Base-by-base conservation (phyloP, 179 eudicot genomes). In the Heliamphora pulchella region DNA sequence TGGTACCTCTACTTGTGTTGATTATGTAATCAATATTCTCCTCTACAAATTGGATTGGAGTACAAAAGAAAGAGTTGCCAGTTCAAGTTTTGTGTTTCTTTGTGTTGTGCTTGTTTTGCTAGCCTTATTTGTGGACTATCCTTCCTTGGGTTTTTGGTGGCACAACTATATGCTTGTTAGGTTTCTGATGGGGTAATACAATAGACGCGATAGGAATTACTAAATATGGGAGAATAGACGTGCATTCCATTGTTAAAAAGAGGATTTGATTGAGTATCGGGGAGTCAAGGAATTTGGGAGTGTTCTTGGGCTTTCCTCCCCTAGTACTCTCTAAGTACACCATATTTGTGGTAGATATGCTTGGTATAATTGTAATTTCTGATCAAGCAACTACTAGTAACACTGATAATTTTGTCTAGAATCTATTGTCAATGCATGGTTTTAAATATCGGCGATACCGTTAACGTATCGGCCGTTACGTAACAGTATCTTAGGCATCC, bases 1-100 rank as follows among this genome's bases (percentile, higher is more conserved):
- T 74, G 61, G 18, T 78, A 20, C 71, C 41, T 44, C 76, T 77
- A 5, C 15, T 64, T 13, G 44, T 44, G 44, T 54, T 43, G 14
- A 7, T 57, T 66, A 3, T 46, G 54, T 14, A 55, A 39, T 64
- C 1, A 31, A 46, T 46, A 2, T 70, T 72, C 22, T 69, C 15
- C 41, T 4, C 3, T 10, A 9, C 47, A 18, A 69, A 75, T 20
- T 47, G 61, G 41, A 50, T 1, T 10, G 39, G 9, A 13, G n/a
- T 20, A 51, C 11, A 55, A 76, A 58, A 63, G 7, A 10, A 17
- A 20, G 47, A 22, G 22, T 10, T 6, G 47, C 76, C 68, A 17
- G 20, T 53, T 67, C 15, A 54, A 22, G 17, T 67, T 81, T 57
- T 70, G 70, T 66, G 59, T 70, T 59, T 31, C 65, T 68, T 75